Conservation (phyloP, 192 early-diverging fungal genomes). For the Backusella tarrabulga region DNA sequence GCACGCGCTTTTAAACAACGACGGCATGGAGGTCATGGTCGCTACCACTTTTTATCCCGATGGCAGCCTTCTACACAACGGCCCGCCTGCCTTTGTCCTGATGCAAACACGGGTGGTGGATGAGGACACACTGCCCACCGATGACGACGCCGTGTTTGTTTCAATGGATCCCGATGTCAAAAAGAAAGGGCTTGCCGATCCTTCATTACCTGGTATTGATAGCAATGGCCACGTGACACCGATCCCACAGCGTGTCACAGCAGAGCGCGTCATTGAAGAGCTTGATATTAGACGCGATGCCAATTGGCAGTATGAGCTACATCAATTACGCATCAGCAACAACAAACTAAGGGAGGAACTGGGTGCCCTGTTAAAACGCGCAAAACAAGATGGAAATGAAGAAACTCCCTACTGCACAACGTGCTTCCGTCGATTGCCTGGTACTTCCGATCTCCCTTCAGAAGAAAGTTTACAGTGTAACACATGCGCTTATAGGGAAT, state of each 20-base stretch:
- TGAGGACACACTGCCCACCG: neutral
- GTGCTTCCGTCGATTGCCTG: slow-evolving; percentile 18
- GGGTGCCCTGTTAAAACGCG: neutral
- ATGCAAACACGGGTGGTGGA: slow-evolving; percentile 25
- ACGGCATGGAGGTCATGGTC: slow-evolving; percentile 35
- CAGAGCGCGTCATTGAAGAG: slow-evolving; percentile 22
- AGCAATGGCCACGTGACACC: neutral
- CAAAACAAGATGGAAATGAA: slow-evolving; percentile 7
- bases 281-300: slow-evolving; percentile 23
- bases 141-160: slow-evolving; percentile 8
- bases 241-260: neutral
- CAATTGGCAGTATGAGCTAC: slow-evolving; percentile 36
- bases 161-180: slow-evolving; percentile 20
- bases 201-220: neutral
- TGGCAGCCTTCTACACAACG: slow-evolving; percentile 9
- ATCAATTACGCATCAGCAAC: slow-evolving; percentile 53
- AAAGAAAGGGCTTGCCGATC: slow-evolving; percentile 14
- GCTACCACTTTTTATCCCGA: slow-evolving; percentile 39
- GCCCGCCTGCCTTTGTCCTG: slow-evolving; percentile 27
- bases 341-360: slow-evolving; percentile 58
- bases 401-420: slow-evolving; percentile 4
- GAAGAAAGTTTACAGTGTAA: neutral
- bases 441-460: neutral
- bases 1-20: slow-evolving; percentile 35
- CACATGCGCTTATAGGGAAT: neutral